Percentiles rank a stretch among this genome's conserved stretches.
phyloP scores from a whole-genome alignment of 106 monocot species.

The Dioscorea alata region DNA sequence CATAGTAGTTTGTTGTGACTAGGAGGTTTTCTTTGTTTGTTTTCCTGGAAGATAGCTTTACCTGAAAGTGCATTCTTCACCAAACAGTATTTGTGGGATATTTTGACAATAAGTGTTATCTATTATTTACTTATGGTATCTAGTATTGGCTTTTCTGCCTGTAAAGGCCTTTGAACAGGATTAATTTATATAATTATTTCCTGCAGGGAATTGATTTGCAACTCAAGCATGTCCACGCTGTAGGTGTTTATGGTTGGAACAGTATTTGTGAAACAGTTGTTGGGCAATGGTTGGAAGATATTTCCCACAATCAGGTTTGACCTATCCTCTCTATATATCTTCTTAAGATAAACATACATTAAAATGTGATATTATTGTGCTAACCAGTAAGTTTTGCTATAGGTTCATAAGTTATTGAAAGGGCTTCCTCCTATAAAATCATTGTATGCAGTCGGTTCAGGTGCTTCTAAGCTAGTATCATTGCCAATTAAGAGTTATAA shows the following conservation, averaged over 20 bases:
- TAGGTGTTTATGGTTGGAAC: slow-evolving; percentile 88
- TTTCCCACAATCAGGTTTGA: slow-evolving; percentile 89
- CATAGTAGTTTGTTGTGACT: no score
- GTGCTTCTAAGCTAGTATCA: slow-evolving; percentile 83
- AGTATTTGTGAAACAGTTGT: slow-evolving; percentile 70
- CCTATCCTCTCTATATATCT: not conserved
- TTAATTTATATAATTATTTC: no score
- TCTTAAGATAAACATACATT: no score
- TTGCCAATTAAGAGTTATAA: slow-evolving; percentile 86
- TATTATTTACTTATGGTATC: no score
- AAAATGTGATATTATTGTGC: no score
- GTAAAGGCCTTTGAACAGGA: no score
- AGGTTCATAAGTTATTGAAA: slow-evolving; percentile 94
- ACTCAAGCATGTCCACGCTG: slow-evolving; percentile 66
- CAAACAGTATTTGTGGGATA: no score
- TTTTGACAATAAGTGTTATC: no score
- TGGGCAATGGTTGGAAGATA: slow-evolving; percentile 97
- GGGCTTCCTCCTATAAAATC: slow-evolving; percentile 84
- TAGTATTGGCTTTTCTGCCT: no score
- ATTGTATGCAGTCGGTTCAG: slow-evolving; percentile 69
- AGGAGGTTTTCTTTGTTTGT: no score
- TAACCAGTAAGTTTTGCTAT: not conserved
- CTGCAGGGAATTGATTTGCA: slow-evolving; percentile 88
- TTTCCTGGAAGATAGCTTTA: no score
- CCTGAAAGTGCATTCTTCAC: no score